Evolutionary conservation across 1,284 basidiomycete genomes (phyloP).

Genomic region (Thecaphora thlaspeos): DNA sequence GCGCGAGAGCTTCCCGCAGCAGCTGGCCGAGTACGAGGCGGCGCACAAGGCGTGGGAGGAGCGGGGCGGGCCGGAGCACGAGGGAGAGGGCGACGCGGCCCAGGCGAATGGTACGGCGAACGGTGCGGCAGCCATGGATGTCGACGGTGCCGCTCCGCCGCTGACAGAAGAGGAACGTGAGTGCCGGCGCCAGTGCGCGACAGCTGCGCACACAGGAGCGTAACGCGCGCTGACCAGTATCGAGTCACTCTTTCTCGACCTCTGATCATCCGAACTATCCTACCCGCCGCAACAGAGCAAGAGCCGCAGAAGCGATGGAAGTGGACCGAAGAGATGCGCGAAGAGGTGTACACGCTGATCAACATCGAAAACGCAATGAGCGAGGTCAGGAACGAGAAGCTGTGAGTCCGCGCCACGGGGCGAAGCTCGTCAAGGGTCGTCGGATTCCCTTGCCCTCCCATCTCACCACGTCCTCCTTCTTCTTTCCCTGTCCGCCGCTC

Average conservation of each 20-base stretch:
- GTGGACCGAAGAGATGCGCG: slow-evolving; percentile 53
- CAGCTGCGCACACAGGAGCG: too few relatives aligned
- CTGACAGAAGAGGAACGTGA: slow-evolving; percentile 4
- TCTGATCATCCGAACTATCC: not conserved
- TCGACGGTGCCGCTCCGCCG: slow-evolving; percentile 6
- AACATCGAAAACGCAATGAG: slow-evolving; percentile 54
- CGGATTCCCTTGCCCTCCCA: too few relatives aligned
- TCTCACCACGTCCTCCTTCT: too few relatives aligned
- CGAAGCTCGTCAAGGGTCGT: too few relatives aligned
- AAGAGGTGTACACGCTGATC: slow-evolving; percentile 48
- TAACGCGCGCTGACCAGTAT: too few relatives aligned
- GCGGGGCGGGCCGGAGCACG: slow-evolving; percentile 29
- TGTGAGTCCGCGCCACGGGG: too few relatives aligned
- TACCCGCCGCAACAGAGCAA: not conserved
- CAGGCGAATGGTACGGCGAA: slow-evolving; percentile 8
- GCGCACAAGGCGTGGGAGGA: slow-evolving; percentile 32
- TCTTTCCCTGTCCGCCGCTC: not conserved
- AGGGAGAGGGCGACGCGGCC: slow-evolving; percentile 4
- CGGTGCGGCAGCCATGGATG: slow-evolving; percentile 10
- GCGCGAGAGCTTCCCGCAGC: slow-evolving; percentile 33
- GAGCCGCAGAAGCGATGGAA: slow-evolving; percentile 48
- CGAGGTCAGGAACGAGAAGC: slow-evolving; percentile 52
- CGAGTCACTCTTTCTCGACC: not conserved
- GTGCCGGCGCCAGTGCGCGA: too few relatives aligned
- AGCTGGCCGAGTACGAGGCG: slow-evolving; percentile 44